Evolutionary conservation across 2,329 filamentous ascomycete genomes (phyloP).

Genomic region (Diaporthe sp.): DNA sequence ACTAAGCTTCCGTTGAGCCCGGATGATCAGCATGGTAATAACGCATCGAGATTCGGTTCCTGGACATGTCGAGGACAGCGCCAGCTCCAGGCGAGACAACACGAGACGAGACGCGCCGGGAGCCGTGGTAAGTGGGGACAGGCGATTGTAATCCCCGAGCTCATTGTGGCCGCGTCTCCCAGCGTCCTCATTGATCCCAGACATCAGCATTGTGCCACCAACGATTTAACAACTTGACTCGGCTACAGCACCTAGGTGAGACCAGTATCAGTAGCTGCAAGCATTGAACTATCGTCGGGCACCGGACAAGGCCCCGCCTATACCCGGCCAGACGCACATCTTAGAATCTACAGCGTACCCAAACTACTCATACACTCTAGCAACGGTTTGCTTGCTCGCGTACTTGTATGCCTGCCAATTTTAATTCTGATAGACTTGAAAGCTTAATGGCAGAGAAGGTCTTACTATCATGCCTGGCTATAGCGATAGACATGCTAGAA

Average conservation of each 20-base stretch:
- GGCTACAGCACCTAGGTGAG: neutral
- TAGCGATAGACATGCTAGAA: neutral
- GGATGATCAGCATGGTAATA: neutral
- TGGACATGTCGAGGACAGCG: neutral
- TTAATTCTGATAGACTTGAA: neutral
- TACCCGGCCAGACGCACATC: neutral
- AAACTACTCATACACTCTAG: too few species aligned
- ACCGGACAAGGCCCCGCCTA: neutral
- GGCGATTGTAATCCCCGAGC: neutral
- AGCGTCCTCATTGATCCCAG: neutral
- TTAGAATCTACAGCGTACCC: neutral
- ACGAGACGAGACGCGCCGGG: conserved; percentile 12
- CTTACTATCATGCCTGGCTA: neutral
- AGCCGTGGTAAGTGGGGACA: conserved; percentile 6
- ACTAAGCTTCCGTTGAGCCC: neutral
- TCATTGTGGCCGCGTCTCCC: neutral
- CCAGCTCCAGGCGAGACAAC: neutral
- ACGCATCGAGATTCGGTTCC: neutral
- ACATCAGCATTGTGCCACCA: neutral
- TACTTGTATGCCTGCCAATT: neutral
- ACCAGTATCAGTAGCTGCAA: neutral
- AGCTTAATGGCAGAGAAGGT: neutral
- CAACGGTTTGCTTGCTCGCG: neutral
- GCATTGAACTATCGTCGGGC: neutral
- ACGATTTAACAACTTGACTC: neutral